Evolutionary conservation across 2,329 filamentous ascomycete species (phyloP), one percentile per base, ranked within the genome.

Genomic region (Colletotrichum graminicola): DNA sequence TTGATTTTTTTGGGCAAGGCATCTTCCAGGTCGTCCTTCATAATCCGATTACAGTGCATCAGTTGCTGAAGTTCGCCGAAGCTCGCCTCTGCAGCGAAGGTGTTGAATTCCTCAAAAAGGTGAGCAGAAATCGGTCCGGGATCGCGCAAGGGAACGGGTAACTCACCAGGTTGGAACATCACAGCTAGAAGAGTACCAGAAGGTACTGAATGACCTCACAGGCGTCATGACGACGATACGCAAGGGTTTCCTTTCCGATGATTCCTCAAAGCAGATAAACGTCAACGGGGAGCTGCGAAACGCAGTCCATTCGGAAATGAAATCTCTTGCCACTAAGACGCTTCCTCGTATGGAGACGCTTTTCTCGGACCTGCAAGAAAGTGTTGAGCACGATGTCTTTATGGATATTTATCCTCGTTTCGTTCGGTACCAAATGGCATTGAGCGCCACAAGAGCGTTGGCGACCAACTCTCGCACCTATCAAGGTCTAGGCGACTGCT

Each of bases 401-500:
- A 77, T 76, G 2, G 84, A 87, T 51, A 80, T 87, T 23, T 89
- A 88, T 67, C 86, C 86, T 0, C 80, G 82, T 26, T 89, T 89
- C 75, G 85, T 88, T 18, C 84, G 85, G 47, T 81, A 85, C 66
- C 87, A 88, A 73, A 79, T 89, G 67, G 84, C 83, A 0, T 76
- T 83, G 29, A 84, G 83, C 55, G 84, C 85, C 11, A 81, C 81
- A 4, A 78, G 79, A 54, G 84, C 87, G 0, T 76, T 89, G 5
- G 81, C 84, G 1, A 75, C 67, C 5, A 75, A 76, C 11, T 73
- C 75, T 7, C 78, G 78, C 6, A 75, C 80, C 64, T 90, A 86
- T 64, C 84, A 85, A 4, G 89, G 89, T 0, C 81, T 91, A 0
- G 89, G 88, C 5, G 84, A 88, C 62, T 88, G 88, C 47, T 90